These are phyloP conservation scores for Phytophthora quininea DNA, from an alignment of 352 stramenopile genomes.

Conservation along the genomic window DNA sequence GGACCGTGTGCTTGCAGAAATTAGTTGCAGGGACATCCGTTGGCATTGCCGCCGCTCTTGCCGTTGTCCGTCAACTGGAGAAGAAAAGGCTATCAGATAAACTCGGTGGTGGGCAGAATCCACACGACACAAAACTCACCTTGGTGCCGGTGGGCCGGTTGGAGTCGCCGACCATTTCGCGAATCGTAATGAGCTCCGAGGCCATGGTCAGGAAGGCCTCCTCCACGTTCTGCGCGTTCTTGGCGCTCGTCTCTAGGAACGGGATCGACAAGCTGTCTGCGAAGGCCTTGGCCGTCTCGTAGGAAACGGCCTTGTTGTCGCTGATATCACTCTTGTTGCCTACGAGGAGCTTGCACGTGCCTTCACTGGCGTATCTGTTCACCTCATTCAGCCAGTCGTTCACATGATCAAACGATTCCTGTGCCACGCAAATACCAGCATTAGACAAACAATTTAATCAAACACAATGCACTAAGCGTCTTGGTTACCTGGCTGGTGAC, in stretches of 20 bases:
- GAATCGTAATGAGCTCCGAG: conserved; percentile 96
- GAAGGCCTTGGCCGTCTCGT: conserved; percentile 97
- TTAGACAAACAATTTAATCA: neutral
- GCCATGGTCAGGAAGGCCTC: conserved; percentile 99
- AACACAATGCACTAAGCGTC: neutral
- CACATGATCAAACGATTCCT: conserved; percentile 99
- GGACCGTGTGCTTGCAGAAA: neutral
- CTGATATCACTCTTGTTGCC: conserved; percentile 99
- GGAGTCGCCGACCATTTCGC: conserved; percentile 83
- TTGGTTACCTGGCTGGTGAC: conserved; percentile 92
- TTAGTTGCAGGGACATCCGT: conserved; percentile 54
- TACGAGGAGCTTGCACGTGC: conserved; percentile 99
- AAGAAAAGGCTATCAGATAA: conserved; percentile 23
- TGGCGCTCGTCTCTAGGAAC: conserved; percentile 99
- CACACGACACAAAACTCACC: conserved; percentile 33
- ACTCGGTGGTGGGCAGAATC: neutral
- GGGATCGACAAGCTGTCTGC: conserved; percentile 97
- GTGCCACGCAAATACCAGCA: conserved; percentile 1
- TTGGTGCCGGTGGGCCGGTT: conserved; percentile 71
- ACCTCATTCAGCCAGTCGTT: conserved; percentile 99
- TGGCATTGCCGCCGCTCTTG: conserved; percentile 39
- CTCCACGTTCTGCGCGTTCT: conserved; percentile 99
- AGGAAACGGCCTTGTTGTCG: conserved; percentile 95
- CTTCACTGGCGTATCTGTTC: conserved; percentile 97
- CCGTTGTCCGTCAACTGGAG: conserved; percentile 43